Evolutionary conservation across 2,329 filamentous ascomycete species (phyloP), one percentile per base, ranked within the genome.

Genomic region (Leptosphaerulina australis): DNA sequence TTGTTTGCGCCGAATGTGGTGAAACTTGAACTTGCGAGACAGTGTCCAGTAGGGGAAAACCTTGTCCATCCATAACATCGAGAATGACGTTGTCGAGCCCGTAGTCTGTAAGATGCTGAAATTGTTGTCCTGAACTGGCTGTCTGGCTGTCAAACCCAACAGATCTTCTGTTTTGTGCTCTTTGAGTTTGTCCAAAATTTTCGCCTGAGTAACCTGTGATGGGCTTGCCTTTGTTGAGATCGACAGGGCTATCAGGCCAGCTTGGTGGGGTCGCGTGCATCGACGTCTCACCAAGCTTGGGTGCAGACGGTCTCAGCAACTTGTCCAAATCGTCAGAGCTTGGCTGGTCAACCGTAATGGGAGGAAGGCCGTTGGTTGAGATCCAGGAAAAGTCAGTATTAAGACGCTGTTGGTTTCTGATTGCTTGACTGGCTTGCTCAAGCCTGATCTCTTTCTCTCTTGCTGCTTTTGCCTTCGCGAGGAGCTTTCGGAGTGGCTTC

Each of bases 401-500:
- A 7, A 59, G 31, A 14, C 58, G 38, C 7, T 59, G 60, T 14
- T 62, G 59, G 8, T 54, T 56, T 24, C 55, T 63, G n/a, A 71
- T 31, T 2, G 63, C 62, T 38, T 61, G 53, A 25, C 64, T 67
- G 9, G 67, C 67, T 18, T 63, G 62, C 50, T 77, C 72, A 17
- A 75, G 70, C 18, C 70, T 67, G 14, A 79, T 63, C 45, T 84
- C 82, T 46, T 77, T 78, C 31, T 77, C 74, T 38, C 84, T 75
- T 33, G 79, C 80, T 10, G 77, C 76, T 34, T 75, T 74, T 10
- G 85, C 85, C 62, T 83, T 83, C 11, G 77, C 77, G 71, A 87
- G 81, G 2, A 88, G 72, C 55, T 82, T 84, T 20, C 79, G 74
- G 36, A 88, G 72, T 0, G 85, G 85, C 33, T 81, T 80, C 85